Evolutionary conservation across 345 rosid genomes (phyloP).

Genomic region (Eucalyptus tenuipes): DNA sequence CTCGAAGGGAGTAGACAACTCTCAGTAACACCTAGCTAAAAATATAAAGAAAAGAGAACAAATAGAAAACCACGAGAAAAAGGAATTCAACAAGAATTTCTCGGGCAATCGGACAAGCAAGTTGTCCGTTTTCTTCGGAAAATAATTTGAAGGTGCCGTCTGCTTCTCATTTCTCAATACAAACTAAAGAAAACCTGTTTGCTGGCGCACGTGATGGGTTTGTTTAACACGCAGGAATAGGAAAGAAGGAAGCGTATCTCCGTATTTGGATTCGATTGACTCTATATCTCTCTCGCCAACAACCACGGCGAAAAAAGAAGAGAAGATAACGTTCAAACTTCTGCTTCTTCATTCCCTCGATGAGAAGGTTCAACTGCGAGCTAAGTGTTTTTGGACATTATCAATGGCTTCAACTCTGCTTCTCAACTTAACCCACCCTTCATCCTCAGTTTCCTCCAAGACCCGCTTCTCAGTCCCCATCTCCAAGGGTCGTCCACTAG

Average conservation of each 20-base stretch:
- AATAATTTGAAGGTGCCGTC: no score
- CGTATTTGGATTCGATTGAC: background rate
- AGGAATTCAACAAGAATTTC: no score
- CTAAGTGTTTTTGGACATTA: background rate
- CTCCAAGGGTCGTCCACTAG: slow-evolving; percentile 13
- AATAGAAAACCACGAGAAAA: no score
- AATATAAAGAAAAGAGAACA: no score
- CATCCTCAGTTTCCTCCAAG: slow-evolving; percentile 34
- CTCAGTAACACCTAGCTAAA: no score
- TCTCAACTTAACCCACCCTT: slow-evolving; percentile 27
- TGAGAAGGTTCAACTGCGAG: background rate
- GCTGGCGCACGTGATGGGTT: background rate
- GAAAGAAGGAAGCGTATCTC: background rate
- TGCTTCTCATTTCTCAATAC: no score
- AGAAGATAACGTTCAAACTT: background rate
- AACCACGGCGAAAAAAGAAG: background rate
- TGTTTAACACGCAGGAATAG: background rate
- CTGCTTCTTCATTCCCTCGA: background rate
- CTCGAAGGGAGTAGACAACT: no score
- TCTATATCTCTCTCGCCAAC: background rate
- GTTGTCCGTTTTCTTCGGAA: no score
- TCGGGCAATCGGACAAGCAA: no score
- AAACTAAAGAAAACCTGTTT: background rate
- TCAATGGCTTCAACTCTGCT: slow-evolving; percentile 34
- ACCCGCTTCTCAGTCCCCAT: slow-evolving; percentile 27